A percentile compares a stretch with the other conserved stretches of the same genome.
Evolutionary conservation across 768 basidiomycete species (phyloP).

Genomic region (Leccinellum albellum): DNA sequence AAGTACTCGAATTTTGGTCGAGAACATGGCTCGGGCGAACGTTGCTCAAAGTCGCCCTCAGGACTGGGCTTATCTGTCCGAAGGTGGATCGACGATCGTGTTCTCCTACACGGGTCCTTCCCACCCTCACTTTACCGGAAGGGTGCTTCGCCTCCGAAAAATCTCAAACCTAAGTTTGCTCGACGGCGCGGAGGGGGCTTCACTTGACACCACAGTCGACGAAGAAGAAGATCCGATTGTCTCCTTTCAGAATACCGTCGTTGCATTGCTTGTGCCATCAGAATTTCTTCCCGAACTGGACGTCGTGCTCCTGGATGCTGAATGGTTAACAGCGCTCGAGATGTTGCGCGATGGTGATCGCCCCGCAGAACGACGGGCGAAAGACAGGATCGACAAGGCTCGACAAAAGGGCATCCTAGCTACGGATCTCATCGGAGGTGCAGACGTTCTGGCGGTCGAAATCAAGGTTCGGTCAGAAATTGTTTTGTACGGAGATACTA

Average conservation of each 20-base stretch:
- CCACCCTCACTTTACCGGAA: constrained; percentile 52
- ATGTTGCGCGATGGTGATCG: constrained; percentile 45
- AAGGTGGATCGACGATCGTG: constrained; percentile 91
- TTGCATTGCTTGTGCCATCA: constrained; percentile 60
- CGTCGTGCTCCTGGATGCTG: constrained; percentile 39
- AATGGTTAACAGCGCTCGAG: constrained; percentile 62
- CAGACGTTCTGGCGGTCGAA: constrained; percentile 67
- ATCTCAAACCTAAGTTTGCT: constrained; percentile 23
- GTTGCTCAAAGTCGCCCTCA: constrained; percentile 31
- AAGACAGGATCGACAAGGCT: constrained; percentile 56
- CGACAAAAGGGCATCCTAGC: constrained; percentile 65
- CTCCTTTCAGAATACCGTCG: constrained; percentile 60
- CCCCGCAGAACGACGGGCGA: constrained; percentile 51
- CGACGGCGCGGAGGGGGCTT: neutral
- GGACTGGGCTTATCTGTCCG: constrained; percentile 84
- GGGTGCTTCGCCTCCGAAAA: constrained; percentile 78
- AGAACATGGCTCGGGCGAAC: constrained; percentile 15
- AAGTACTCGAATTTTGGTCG: too few species aligned
- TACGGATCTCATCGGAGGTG: constrained; percentile 70
- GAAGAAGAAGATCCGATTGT: constrained; percentile 40
- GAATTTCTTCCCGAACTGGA: constrained; percentile 57
- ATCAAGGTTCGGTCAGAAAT: constrained; percentile 66
- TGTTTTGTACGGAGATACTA: neutral
- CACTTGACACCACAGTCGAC: too few species aligned
- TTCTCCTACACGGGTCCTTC: constrained; percentile 70